Percentiles rank a stretch among this genome's conserved stretches.
Conservation (phyloP, 2,329 filamentous ascomycete species). For the Neopestalotiopsis clavispora region DNA sequence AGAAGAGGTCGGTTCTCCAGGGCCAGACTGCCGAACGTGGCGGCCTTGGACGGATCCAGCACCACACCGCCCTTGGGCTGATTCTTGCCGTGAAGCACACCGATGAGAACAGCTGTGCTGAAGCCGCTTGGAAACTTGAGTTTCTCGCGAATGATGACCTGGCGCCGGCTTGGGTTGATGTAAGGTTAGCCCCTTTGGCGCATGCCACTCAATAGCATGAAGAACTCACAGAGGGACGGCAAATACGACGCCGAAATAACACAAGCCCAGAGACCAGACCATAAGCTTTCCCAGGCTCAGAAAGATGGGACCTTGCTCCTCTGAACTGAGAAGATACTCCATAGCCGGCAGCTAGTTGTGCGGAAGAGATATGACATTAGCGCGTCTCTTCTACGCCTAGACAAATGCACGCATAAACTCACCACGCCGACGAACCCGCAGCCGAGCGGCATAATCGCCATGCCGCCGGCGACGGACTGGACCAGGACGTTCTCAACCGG, state of each 20-base stretch:
- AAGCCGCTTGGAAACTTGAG: conserved; percentile 95
- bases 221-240: conserved; percentile 76
- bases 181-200: conserved; percentile 15
- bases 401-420: conserved; percentile 26
- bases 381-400: background rate
- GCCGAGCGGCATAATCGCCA: conserved; percentile 95
- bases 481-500: conserved; percentile 97
- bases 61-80: conserved; percentile 37
- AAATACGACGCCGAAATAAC: conserved; percentile 96
- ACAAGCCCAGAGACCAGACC: conserved; percentile 89
- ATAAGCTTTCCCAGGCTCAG: conserved; percentile 79
- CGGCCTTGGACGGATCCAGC: conserved; percentile 34
- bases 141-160: conserved; percentile 92
- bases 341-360: conserved; percentile 74
- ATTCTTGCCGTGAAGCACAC: conserved; percentile 77
- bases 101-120: conserved; percentile 91
- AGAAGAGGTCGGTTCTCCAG: conserved; percentile 36
- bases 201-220: background rate
- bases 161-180: conserved; percentile 60
- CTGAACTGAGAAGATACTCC: conserved; percentile 78
- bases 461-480: conserved; percentile 92
- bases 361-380: background rate
- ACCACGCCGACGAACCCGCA: conserved; percentile 93
- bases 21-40: conserved; percentile 38
- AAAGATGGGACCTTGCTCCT: conserved; percentile 79